Evolutionary conservation across 1,284 basidiomycete species (phyloP), one percentile per base, ranked within the genome.

Genomic region (Anthracocystis walkeri): DNA sequence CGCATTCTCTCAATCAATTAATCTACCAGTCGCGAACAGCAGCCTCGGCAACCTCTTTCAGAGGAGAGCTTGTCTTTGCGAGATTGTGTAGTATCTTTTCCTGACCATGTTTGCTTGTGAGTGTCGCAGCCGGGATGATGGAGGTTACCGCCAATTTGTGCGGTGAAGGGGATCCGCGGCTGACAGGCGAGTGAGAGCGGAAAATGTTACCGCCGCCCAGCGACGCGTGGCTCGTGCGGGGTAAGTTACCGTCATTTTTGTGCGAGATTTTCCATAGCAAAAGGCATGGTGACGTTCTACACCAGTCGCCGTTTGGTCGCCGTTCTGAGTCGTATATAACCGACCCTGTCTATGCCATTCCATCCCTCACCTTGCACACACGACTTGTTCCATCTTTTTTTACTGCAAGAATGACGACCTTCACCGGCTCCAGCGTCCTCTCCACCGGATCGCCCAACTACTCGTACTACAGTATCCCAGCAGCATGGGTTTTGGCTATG

Each of bases 391-490:
- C 35, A 25, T 52, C 38, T 27, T 38, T 11, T 10, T 6, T 31
- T 14, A 7, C 12, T 11, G 16, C 14, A 35, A 65, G n/a, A 12
- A 74, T 74, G 72, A 59, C 67, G 49, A 31, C 52, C 31, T 57
- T 71, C 46, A 40, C 58, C 2, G 56, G 50, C 35, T 61, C 67
- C 7, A 58, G 44, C 45, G 29, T 52, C 6, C 40, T 68, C 16
- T 27, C 45, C 21, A 23, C 49, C 6, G 65, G 29, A 4, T 29
- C 44, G 4, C 46, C 68, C 51, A 76, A 76, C 68, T 66, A 71
- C 49, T 76, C 68, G 40, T 68, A 67, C 58, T 71, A 55, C 53
- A 21, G 59, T 45, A 58, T 75, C 48, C 73, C 73, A 3, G 73
- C 64, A 0, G 63, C 66, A 11, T 75, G 73, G 73, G 2, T 71